phyloP scores from a whole-genome alignment of 805 yeast species.

The Ogataea paradorogensis region DNA sequence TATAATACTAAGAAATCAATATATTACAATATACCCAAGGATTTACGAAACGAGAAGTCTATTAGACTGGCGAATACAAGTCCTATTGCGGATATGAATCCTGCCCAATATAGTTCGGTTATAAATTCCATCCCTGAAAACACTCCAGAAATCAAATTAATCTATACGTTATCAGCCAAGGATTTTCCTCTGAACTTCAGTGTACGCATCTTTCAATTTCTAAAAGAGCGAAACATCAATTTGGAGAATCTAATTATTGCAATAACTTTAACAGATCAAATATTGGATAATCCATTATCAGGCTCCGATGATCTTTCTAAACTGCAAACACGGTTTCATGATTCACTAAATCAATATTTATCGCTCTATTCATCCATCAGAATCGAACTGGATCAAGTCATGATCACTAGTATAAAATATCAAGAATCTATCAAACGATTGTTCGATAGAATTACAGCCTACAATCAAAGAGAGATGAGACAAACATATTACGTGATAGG shows the following conservation, averaged over 20 bases:
- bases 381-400: slow-evolving; percentile 1
- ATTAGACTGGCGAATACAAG: neutral
- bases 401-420: slow-evolving; percentile 4
- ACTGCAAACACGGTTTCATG: neutral
- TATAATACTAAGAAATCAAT: neutral
- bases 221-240: slow-evolving; percentile 2
- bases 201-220: slow-evolving; percentile 3
- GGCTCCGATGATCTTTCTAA: neutral
- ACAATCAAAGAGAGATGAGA: neutral
- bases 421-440: slow-evolving; percentile 2
- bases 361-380: slow-evolving; percentile 1
- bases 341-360: slow-evolving; percentile 8
- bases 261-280: slow-evolving; percentile 15
- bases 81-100: neutral
- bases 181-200: slow-evolving; percentile 24
- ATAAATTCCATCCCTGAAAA: slow-evolving; percentile 2
- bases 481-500: slow-evolving; percentile 26
- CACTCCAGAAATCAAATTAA: slow-evolving; percentile 6
- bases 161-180: slow-evolving; percentile 21
- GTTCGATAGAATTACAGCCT: slow-evolving; percentile 2
- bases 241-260: slow-evolving; percentile 12
- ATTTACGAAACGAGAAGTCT: no score
- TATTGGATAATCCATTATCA: neutral
- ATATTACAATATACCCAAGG: neutral
- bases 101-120: neutral